phyloP scores from a whole-genome alignment of 176 grass and related monocot species.

The Aegilops umbellulata region DNA sequence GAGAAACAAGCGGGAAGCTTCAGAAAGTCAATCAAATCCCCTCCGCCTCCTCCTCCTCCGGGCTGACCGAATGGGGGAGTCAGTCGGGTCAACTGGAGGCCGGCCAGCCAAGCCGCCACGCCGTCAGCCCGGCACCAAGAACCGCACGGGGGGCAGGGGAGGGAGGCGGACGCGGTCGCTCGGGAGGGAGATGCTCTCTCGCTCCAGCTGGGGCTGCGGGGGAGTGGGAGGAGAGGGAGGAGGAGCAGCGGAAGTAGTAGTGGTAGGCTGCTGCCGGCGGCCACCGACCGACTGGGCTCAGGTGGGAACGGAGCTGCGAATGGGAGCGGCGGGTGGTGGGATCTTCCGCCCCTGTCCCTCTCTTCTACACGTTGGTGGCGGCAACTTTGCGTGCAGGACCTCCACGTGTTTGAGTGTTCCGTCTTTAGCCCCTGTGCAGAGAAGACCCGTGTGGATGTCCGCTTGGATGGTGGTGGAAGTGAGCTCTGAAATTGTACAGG shows the following conservation, averaged over 20 bases:
- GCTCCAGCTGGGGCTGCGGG: neutral
- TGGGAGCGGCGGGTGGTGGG: neutral
- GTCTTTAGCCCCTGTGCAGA: neutral
- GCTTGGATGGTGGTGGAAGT: neutral
- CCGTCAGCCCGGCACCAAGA: neutral
- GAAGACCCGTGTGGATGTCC: neutral
- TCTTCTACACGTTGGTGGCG: slow-evolving; percentile 3
- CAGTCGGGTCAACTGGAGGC: neutral
- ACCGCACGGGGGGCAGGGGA: neutral
- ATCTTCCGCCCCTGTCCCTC: neutral
- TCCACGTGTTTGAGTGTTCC: neutral
- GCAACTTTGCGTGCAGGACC: neutral
- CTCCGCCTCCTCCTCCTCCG: neutral
- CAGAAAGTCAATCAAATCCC: slow-evolving; percentile 15
- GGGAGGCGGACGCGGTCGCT: neutral
- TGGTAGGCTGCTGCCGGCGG: neutral
- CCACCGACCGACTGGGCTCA: neutral
- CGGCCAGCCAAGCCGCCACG: slow-evolving; percentile 3
- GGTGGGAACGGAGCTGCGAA: slow-evolving; percentile 25
- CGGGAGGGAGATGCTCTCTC: neutral
- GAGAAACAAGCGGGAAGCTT: slow-evolving; percentile 14
- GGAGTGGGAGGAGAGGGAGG: neutral
- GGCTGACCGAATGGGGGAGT: neutral
- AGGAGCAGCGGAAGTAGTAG: neutral
- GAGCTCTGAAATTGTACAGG: neutral